Conservation (phyloP, 2,329 filamentous ascomycete species). For the Botrytis medusae region DNA sequence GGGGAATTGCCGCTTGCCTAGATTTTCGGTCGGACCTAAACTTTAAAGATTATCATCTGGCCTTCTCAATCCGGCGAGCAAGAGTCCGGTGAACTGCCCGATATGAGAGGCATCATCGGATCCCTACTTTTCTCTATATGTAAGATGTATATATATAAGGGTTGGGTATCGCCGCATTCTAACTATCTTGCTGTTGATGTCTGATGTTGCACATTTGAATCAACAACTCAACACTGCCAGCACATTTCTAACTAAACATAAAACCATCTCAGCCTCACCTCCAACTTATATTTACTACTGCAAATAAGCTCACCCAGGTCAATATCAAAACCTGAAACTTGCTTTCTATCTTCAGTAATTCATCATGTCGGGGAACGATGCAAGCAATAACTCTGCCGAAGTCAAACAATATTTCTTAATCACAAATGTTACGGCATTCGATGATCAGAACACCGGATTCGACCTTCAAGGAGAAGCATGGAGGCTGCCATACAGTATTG, state of each 20-base stretch:
- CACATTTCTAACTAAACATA: constrained; percentile 1
- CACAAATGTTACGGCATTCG: constrained; percentile 20
- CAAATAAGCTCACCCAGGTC: background rate
- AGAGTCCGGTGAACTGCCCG: constrained; percentile 1
- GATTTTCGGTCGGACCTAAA: constrained; percentile 8
- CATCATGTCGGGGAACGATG: constrained; percentile 14
- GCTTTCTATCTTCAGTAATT: background rate
- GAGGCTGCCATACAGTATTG: constrained; percentile 34
- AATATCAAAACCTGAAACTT: background rate
- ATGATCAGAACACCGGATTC: constrained; percentile 22
- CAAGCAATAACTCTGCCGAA: background rate
- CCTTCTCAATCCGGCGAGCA: constrained; percentile 10
- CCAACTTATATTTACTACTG: background rate
- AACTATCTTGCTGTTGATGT: constrained; percentile 8
- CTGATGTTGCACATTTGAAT: constrained; percentile 13
- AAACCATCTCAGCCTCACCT: background rate
- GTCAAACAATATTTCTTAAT: constrained; percentile 29
- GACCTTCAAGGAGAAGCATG: constrained; percentile 31
- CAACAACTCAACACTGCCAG: constrained; percentile 19
- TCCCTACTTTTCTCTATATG: background rate
- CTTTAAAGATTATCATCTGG: constrained; percentile 20
- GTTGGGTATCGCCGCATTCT: constrained; percentile 17
- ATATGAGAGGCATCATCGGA: background rate
- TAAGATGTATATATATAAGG: background rate
- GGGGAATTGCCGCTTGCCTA: background rate